Evolutionary conservation across 2,329 filamentous ascomycete species (phyloP), one percentile per base, ranked within the genome.

Genomic region (Elsinoe batatas): DNA sequence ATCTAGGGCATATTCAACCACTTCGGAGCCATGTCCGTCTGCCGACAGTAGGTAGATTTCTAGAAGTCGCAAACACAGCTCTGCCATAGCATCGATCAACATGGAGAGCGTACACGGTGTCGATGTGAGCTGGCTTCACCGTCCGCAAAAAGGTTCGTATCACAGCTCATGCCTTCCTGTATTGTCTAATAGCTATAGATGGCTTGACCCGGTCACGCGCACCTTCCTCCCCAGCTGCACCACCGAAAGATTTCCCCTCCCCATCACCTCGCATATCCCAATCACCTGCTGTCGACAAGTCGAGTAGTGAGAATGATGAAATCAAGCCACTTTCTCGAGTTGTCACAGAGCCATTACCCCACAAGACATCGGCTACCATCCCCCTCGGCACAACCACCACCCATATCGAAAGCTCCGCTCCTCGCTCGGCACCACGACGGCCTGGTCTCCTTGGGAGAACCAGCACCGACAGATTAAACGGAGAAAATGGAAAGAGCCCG

Each of bases 91-190:
- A 26, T 26, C 33, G 11, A 32, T 22, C 15, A 18, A 30, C 36
- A 91, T 91, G 88, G 88, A 91, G 72, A 84, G 86, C 64, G 81
- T 88, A 61, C 83, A 89, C 69, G 84, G 85, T 62, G 81, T 94
- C 66, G 89, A 95, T 72, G 88, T 94, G 67, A 90, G 86, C 71
- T 95, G 89, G 89, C 86, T 94, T 76, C 87, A 93, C 72, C 86
- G 87, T 67, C 82, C 85, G 63, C 44, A 58, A n/a, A 90, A 87
- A 85, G 88, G 89, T 88, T 77, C 71, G 79, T 72, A 13, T 2
- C 32, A 18, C 18, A 12, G 13, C 7, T 7, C 7, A 13, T 32
- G 8, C 6, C 13, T 18, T 7, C 10, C 33, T 20, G 6, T 12
- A 7, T 26, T 22, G 42, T 37, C 43, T 38, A 36, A 43, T 8